Conservation (phyloP, 768 basidiomycete species). For the Termitomyces sp. region DNA sequence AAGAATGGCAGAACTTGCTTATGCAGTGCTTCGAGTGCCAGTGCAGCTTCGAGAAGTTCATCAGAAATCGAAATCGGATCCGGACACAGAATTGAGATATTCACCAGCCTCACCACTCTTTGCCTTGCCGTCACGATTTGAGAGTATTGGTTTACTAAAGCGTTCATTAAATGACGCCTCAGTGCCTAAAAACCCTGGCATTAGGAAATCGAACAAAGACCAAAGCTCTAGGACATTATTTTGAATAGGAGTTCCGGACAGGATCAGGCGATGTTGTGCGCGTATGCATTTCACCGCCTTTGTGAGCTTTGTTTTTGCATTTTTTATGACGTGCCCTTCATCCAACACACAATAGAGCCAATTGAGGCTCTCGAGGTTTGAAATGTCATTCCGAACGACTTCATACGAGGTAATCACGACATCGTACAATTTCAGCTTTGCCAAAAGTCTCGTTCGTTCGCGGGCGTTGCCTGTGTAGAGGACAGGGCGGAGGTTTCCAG, state of each 20-base stretch:
- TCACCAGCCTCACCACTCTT: constrained; percentile 93
- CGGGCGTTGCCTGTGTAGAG: constrained; percentile 86
- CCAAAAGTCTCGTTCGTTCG: constrained; percentile 69
- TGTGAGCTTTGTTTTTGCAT: constrained; percentile 95
- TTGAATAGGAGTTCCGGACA: constrained; percentile 98
- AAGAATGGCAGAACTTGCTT: constrained; percentile 99
- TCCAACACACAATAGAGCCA: constrained; percentile 98
- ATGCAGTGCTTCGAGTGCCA: constrained; percentile 93
- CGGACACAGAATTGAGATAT: constrained; percentile 23
- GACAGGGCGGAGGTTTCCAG: constrained; percentile 77
- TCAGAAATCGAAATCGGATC: background rate
- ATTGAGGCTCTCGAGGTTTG: constrained; percentile 63
- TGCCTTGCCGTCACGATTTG: constrained; percentile 91
- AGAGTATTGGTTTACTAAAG: constrained; percentile 93
- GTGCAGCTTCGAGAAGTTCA: constrained; percentile 56
- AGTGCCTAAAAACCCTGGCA: constrained; percentile 99
- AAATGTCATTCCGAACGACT: constrained; percentile 92
- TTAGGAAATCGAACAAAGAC: constrained; percentile 98
- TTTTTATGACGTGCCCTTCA: constrained; percentile 99
- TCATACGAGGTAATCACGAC: constrained; percentile 98
- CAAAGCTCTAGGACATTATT: constrained; percentile 98
- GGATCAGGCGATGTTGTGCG: constrained; percentile 89
- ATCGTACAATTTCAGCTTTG: constrained; percentile 70
- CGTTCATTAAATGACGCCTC: constrained; percentile 93
- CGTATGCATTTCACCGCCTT: constrained; percentile 90